A percentile compares a stretch with the other conserved stretches of the same genome.
phyloP scores from a whole-genome alignment of 2,329 filamentous ascomycete species.

The Scleromitrula shiraiana region DNA sequence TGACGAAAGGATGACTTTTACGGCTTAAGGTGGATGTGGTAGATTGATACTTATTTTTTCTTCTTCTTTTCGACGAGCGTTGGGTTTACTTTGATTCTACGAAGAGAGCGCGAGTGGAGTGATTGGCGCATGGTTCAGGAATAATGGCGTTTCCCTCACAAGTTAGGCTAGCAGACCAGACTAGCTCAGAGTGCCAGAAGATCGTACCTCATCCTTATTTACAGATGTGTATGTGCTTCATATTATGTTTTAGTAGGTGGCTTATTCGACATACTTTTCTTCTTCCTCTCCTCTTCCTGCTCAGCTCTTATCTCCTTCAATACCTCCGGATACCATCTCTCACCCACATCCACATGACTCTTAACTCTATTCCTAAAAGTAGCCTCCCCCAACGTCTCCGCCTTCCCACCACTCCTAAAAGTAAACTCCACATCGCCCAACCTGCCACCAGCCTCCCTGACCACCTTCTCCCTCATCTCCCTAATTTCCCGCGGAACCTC shows the following conservation, averaged over 20 bases:
- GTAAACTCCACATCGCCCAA: slow-evolving; percentile 81
- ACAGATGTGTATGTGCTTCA: background rate
- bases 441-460: slow-evolving; percentile 46
- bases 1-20: slow-evolving; percentile 7
- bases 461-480: slow-evolving; percentile 50
- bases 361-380: slow-evolving; percentile 79
- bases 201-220: background rate
- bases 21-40: slow-evolving; percentile 2
- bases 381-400: slow-evolving; percentile 68
- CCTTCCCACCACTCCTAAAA: slow-evolving; percentile 57
- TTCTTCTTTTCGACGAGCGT: slow-evolving; percentile 1
- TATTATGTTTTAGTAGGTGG: slow-evolving; percentile 1
- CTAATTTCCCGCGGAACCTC: slow-evolving; percentile 53
- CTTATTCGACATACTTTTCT: slow-evolving; percentile 12
- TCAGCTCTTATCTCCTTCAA: slow-evolving; percentile 48
- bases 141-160: slow-evolving; percentile 10
- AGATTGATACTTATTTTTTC: background rate
- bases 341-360: slow-evolving; percentile 80
- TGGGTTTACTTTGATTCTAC: slow-evolving; percentile 2
- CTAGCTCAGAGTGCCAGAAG: slow-evolving; percentile 4
- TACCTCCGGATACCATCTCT: slow-evolving; percentile 65
- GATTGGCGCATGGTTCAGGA: slow-evolving; percentile 22
- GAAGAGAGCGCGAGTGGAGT: slow-evolving; percentile 13
- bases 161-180: background rate
- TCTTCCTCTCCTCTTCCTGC: slow-evolving; percentile 37